Conservation (phyloP, 495 filamentous ascomycete genomes). For the Penicillium ochrochloron region DNA sequence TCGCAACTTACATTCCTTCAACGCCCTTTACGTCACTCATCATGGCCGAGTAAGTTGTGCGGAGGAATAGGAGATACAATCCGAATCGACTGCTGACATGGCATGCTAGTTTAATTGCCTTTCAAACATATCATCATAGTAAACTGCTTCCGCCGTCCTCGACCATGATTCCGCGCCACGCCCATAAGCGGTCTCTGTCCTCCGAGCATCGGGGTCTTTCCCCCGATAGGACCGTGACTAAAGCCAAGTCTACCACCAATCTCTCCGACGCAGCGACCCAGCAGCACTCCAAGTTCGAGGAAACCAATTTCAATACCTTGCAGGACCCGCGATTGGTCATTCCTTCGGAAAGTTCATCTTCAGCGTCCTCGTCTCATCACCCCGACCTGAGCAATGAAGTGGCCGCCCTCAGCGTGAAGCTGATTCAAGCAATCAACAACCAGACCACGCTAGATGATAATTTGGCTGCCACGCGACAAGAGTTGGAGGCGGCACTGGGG, state of each 20-base stretch:
- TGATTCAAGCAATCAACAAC: constrained; percentile 96
- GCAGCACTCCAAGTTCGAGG: constrained; percentile 27
- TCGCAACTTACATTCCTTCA: constrained; percentile 26
- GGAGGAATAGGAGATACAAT: neutral
- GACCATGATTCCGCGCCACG: constrained; percentile 50
- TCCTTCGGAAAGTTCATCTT: constrained; percentile 41
- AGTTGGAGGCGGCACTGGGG: constrained; percentile 75
- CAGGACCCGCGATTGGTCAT: constrained; percentile 53
- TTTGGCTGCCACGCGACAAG: constrained; percentile 78
- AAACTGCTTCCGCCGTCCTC: constrained; percentile 44
- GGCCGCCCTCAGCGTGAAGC: constrained; percentile 87
- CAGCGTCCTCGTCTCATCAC: constrained; percentile 57
- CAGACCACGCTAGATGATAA: constrained; percentile 92
- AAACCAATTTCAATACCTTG: constrained; percentile 54
- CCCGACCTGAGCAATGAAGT: constrained; percentile 88
- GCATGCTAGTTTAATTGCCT: constrained; percentile 46
- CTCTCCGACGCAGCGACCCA: constrained; percentile 35
- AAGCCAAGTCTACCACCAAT: constrained; percentile 51
- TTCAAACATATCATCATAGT: constrained; percentile 48
- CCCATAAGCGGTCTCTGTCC: constrained; percentile 49
- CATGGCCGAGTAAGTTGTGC: constrained; percentile 54
- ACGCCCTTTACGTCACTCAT: constrained; percentile 37
- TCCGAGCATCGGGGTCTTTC: constrained; percentile 46
- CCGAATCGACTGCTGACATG: constrained; percentile 1
- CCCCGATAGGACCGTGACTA: constrained; percentile 47